Evolutionary conservation across 805 yeast species (phyloP).

Genomic region (Kluyveromyces lactis): DNA sequence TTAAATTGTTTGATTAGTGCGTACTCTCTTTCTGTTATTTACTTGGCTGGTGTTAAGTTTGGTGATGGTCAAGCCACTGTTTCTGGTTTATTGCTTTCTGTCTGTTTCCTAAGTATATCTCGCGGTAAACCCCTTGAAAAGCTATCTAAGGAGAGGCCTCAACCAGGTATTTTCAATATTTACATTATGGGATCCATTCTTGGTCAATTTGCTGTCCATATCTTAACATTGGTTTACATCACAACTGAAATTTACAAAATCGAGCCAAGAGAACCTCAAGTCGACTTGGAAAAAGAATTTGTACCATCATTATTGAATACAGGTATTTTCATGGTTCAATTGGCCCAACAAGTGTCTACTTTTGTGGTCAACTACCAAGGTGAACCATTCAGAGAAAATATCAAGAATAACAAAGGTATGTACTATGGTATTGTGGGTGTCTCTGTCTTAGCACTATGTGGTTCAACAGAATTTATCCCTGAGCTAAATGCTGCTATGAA

Average conservation of each 20-base stretch:
- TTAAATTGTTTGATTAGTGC: constrained; percentile 95
- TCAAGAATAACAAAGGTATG: constrained; percentile 91
- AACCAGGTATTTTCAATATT: constrained; percentile 89
- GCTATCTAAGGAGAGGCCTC: constrained; percentile 90
- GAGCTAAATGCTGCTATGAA: constrained; percentile 88
- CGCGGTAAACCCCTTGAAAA: constrained; percentile 87
- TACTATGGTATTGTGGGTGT: constrained; percentile 91
- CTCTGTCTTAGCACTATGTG: constrained; percentile 77
- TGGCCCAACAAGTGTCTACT: constrained; percentile 95
- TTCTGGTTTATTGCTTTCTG: constrained; percentile 85
- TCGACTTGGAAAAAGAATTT: constrained; percentile 84
- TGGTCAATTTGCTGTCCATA: constrained; percentile 93
- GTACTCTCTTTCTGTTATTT: constrained; percentile 86
- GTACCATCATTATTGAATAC: constrained; percentile 88
- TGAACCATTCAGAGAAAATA: constrained; percentile 88
- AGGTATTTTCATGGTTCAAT: constrained; percentile 87
- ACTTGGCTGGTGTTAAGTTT: constrained; percentile 93
- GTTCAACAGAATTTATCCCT: constrained; percentile 91
- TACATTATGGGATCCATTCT: constrained; percentile 97
- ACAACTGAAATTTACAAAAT: constrained; percentile 73
- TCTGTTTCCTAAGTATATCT: constrained; percentile 91
- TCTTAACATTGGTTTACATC: constrained; percentile 71
- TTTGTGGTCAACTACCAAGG: constrained; percentile 98
- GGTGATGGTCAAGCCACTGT: constrained; percentile 98
- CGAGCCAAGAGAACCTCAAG: constrained; percentile 88